These are phyloP conservation scores for Trichoderma aggressivum DNA, from an alignment of 2,329 filamentous ascomycete genomes.

Conservation along the genomic window DNA sequence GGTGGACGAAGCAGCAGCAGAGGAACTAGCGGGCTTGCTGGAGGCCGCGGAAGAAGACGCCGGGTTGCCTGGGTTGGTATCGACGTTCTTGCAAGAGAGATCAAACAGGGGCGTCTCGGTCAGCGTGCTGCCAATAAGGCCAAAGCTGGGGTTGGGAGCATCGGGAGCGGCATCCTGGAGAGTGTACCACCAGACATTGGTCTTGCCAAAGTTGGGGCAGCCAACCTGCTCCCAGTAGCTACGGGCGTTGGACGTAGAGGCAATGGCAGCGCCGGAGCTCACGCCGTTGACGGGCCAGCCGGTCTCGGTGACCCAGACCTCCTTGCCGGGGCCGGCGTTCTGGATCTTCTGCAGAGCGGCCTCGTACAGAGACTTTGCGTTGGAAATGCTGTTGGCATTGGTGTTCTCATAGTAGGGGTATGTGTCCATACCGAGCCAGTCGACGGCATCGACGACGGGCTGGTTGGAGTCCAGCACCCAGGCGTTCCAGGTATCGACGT, in stretches of 20 bases:
- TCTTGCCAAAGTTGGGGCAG: constrained; percentile 64
- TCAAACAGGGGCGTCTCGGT: constrained; percentile 58
- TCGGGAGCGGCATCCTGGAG: constrained; percentile 62
- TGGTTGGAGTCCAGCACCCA: constrained; percentile 72
- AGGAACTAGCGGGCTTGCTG: constrained; percentile 19
- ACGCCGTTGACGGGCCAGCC: constrained; percentile 77
- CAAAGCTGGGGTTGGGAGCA: constrained; percentile 66
- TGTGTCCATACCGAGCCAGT: constrained; percentile 81
- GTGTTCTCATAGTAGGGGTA: constrained; percentile 82
- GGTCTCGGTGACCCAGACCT: constrained; percentile 84
- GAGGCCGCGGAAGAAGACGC: constrained; percentile 14
- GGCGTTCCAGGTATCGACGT: constrained; percentile 86
- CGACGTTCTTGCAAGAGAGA: constrained; percentile 51
- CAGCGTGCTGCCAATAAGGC: constrained; percentile 58
- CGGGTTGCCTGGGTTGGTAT: constrained; percentile 12
- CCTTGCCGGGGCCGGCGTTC: constrained; percentile 59
- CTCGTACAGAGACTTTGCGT: constrained; percentile 65
- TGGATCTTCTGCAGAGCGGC: constrained; percentile 60
- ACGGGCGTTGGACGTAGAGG: constrained; percentile 66
- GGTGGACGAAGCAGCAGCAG: constrained; percentile 20
- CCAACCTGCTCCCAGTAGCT: constrained; percentile 78
- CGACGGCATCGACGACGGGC: constrained; percentile 63
- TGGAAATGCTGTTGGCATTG: constrained; percentile 61
- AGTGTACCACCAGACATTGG: constrained; percentile 74
- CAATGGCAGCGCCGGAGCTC: constrained; percentile 57